Percentiles rank a stretch among this genome's conserved stretches.
Conservation (phyloP, 305 asterid species). For the Coffea humblotiana region DNA sequence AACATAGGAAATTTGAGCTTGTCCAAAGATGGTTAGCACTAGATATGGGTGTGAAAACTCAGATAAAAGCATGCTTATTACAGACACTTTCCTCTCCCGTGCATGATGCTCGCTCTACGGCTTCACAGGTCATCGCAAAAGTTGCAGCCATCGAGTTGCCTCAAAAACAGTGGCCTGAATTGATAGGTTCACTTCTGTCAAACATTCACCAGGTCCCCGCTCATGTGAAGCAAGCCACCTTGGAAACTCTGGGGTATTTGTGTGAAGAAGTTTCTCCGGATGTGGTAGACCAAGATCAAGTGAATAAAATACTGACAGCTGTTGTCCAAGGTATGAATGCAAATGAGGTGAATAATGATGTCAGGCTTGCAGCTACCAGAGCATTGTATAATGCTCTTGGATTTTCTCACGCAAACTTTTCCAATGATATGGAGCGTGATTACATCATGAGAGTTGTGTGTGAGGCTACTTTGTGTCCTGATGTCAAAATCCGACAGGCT, state of each 20-base stretch:
- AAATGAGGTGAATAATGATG: slow-evolving; percentile 61
- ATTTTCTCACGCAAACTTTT: slow-evolving; percentile 91
- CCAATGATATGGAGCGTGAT: slow-evolving; percentile 89
- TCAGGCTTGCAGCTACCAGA: slow-evolving; percentile 84
- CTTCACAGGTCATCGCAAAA: slow-evolving; percentile 91
- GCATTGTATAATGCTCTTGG: slow-evolving; percentile 91
- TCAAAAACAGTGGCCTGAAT: slow-evolving; percentile 97
- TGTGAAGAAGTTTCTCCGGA: slow-evolving; percentile 92
- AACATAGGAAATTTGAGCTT: slow-evolving; percentile 71
- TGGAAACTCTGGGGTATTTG: slow-evolving; percentile 86
- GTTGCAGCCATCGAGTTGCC: slow-evolving; percentile 92
- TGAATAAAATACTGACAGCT: slow-evolving; percentile 83
- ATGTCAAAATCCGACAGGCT: slow-evolving; percentile 82
- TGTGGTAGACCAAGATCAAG: slow-evolving; percentile 82
- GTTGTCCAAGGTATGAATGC: slow-evolving; percentile 97
- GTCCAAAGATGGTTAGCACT: slow-evolving; percentile 83
- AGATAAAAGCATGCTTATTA: slow-evolving; percentile 73
- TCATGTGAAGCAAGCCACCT: slow-evolving; percentile 87
- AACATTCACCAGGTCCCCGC: slow-evolving; percentile 79
- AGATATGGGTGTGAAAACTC: slow-evolving; percentile 66
- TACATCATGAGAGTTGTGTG: slow-evolving; percentile 92
- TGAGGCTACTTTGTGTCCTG: slow-evolving; percentile 83
- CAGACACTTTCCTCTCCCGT: slow-evolving; percentile 76
- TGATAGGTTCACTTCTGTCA: slow-evolving; percentile 71
- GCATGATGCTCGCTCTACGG: slow-evolving; percentile 81